Conservation (phyloP, 2,329 filamentous ascomycete species). For the Xylariaceae sp. region DNA sequence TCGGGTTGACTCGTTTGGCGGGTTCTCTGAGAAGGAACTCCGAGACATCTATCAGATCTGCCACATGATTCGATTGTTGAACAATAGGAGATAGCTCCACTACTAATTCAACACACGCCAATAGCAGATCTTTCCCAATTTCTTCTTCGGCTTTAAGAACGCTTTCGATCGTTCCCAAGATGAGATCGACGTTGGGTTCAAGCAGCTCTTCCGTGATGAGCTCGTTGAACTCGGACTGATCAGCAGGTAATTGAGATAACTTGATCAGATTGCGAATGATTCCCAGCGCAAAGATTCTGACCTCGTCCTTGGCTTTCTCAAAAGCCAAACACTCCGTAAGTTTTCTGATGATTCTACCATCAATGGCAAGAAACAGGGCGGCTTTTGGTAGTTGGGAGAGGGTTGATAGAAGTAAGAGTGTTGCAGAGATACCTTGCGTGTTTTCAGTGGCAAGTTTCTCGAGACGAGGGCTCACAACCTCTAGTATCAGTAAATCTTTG, state of each 20-base stretch:
- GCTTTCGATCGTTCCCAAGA: constrained; percentile 63
- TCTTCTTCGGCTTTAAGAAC: constrained; percentile 56
- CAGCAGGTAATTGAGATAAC: constrained; percentile 50
- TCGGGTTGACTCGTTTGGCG: constrained; percentile 75
- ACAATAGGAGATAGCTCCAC: constrained; percentile 72
- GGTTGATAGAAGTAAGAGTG: constrained; percentile 73
- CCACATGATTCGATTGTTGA: constrained; percentile 62
- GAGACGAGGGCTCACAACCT: constrained; percentile 73
- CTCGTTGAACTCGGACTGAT: constrained; percentile 53
- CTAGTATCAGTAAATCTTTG: constrained; percentile 63
- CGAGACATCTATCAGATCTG: constrained; percentile 74
- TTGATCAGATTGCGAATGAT: constrained; percentile 68
- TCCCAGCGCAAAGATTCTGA: constrained; percentile 75
- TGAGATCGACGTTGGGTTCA: constrained; percentile 51
- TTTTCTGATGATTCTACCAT: constrained; percentile 62
- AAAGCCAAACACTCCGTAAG: constrained; percentile 69
- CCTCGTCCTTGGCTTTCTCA: constrained; percentile 75
- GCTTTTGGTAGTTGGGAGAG: constrained; percentile 69
- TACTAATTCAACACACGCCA: constrained; percentile 73
- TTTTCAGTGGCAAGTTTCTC: constrained; percentile 79
- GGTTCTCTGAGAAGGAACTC: constrained; percentile 81
- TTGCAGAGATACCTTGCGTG: constrained; percentile 80
- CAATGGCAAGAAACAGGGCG: constrained; percentile 60
- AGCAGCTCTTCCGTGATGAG: constrained; percentile 53
- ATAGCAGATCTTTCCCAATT: constrained; percentile 69